Percentiles rank a stretch among this genome's conserved stretches.
Evolutionary conservation across 2,329 filamentous ascomycete species (phyloP).

Genomic region (Cladosporium phlei): DNA sequence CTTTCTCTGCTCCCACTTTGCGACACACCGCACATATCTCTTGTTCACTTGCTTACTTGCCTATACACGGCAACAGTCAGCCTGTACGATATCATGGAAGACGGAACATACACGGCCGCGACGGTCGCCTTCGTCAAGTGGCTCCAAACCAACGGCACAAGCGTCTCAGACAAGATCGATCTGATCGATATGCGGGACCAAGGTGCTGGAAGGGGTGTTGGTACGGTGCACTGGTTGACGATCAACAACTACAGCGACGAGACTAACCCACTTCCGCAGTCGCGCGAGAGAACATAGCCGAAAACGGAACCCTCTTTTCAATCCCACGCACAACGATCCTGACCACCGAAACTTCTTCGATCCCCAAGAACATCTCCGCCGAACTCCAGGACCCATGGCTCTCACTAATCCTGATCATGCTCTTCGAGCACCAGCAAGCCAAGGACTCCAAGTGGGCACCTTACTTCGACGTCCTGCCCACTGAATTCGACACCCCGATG

Average conservation of each 20-base stretch:
- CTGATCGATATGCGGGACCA: slow-evolving; percentile 54
- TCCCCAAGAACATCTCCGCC: slow-evolving; percentile 45
- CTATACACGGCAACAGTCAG: not conserved
- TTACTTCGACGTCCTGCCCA: slow-evolving; percentile 72
- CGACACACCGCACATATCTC: not conserved
- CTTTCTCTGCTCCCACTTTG: slow-evolving; percentile 12
- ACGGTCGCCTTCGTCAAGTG: slow-evolving; percentile 54
- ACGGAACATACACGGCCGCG: slow-evolving; percentile 32
- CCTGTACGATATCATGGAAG: slow-evolving; percentile 16
- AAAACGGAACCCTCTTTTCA: slow-evolving; percentile 74
- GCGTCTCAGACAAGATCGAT: slow-evolving; percentile 54
- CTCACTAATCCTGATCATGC: slow-evolving; percentile 69
- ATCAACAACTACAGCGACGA: not conserved
- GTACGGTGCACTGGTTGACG: slow-evolving; percentile 41
- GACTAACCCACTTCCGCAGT: slow-evolving; percentile 47
- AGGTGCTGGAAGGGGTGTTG: slow-evolving; percentile 58
- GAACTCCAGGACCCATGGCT: slow-evolving; percentile 43
- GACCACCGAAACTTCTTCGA: slow-evolving; percentile 65
- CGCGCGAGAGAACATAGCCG: slow-evolving; percentile 62
- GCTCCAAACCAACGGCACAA: slow-evolving; percentile 51
- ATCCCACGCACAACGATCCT: slow-evolving; percentile 70
- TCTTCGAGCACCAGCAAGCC: slow-evolving; percentile 65
- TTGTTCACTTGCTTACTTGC: not conserved
- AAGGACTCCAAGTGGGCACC: slow-evolving; percentile 64
- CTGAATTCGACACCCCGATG: slow-evolving; percentile 77